Evolutionary conservation across 2,329 filamentous ascomycete species (phyloP), one percentile per base, ranked within the genome.

Genomic region (Diaporthe australafricana): DNA sequence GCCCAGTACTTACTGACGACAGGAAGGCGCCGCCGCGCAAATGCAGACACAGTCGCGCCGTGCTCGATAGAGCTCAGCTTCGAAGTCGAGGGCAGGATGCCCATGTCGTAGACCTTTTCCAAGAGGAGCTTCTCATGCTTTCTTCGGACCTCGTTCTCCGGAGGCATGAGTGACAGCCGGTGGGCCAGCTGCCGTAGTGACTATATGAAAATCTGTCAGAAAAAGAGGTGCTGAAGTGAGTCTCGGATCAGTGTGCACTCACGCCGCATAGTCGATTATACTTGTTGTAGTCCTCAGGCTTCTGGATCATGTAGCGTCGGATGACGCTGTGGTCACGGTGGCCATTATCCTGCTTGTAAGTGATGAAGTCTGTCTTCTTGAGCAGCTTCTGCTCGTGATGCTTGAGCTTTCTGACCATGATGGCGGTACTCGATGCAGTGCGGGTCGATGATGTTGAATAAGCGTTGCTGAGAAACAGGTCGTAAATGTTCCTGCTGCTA

Each of bases 371-470:
- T 83, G 96, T 95, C 83, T 89, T 90, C 81, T 96, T 96, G 78
- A 98, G 90, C 80, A 98, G 93, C 88, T 96, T 97, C 81, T 96
- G 91, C 91, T 99, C 96, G 84, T 98, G 96, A 84, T 97, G 90
- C 85, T 98, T 98, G 80, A 99, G 91, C 87, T 97, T 95, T 78
- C 96, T 93, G 77, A 97, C 94, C 96, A 98, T 98, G 30, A 76
- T 88, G 80, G 56, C 72, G 45, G 50, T 32, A 67, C 52, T 52
- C 65, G 57, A 16, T 20, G 38, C 30, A 32, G 22, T 20, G 16
- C 17, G 27, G 20, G 47, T n/a, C 5, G 35, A 22, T 22, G 35
- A 42, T 52, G 27, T 30, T 38, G 30, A 20, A 48, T 25, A 20
- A 9, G 57, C 16, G 8, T 30, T 30, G n/a, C 20, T 38, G 30